Conservation (phyloP, 73 alveolate species). For the Tetrahymena elliotti region DNA sequence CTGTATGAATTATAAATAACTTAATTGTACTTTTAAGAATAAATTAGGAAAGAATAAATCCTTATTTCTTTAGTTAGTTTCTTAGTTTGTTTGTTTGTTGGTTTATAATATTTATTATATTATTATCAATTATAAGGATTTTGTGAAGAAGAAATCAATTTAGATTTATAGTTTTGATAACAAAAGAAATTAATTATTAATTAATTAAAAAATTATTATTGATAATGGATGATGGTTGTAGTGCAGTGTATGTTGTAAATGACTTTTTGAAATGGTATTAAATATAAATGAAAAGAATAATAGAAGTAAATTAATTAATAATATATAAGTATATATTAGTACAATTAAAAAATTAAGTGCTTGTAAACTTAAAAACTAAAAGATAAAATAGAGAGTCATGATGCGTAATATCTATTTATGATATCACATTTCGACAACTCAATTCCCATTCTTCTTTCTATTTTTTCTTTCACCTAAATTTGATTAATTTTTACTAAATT, state of each 20-base stretch:
- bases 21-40: background rate
- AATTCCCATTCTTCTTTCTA: background rate
- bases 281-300: background rate
- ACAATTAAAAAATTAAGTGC: background rate
- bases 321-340: background rate
- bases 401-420: background rate
- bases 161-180: background rate
- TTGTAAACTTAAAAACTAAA: background rate
- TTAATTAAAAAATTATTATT: background rate
- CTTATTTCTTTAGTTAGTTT: no score
- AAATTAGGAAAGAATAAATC: background rate
- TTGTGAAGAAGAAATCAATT: background rate
- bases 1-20: background rate
- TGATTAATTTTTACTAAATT: background rate
- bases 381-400: background rate
- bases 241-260: background rate
- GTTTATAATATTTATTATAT: background rate
- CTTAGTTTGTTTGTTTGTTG: background rate
- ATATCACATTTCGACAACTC: background rate
- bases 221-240: background rate
- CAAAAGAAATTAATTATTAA: no score
- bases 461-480: background rate
- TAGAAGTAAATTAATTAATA: background rate
- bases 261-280: background rate
- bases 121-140: background rate